phyloP scores from a whole-genome alignment of 352 stramenopile genomes.

The Albugo laibachii region DNA sequence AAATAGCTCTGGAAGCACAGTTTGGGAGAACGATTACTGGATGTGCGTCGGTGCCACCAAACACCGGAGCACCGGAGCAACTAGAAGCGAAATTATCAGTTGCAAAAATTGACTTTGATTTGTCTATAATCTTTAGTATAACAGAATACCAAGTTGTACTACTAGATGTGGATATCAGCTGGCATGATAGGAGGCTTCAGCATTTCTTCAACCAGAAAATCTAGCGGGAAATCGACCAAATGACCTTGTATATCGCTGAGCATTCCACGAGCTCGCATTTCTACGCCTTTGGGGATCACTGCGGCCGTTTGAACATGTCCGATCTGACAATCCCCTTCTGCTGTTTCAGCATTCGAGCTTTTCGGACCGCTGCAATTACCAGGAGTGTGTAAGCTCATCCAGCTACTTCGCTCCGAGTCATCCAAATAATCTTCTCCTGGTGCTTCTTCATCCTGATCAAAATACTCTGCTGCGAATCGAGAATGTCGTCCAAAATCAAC shows the following conservation, averaged over 20 bases:
- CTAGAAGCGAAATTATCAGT: neutral
- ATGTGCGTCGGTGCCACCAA: constrained; percentile 57
- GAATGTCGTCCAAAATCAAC: constrained; percentile 54
- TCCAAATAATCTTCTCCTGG: constrained; percentile 8
- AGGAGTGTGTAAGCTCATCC: neutral
- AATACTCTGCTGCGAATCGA: constrained; percentile 61
- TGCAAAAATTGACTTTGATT: neutral
- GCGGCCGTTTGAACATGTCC: constrained; percentile 65
- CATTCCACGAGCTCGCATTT: constrained; percentile 41
- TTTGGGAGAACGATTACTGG: constrained; percentile 70
- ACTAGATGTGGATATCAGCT: constrained; percentile 72
- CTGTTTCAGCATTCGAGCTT: no score
- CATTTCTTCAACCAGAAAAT: constrained; percentile 72
- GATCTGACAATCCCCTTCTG: constrained; percentile 42
- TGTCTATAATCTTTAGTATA: neutral
- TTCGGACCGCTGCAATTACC: no score
- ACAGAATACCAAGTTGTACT: neutral
- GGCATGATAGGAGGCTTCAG: constrained; percentile 68
- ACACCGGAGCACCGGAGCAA: neutral
- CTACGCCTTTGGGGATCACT: constrained; percentile 57
- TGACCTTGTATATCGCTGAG: constrained; percentile 69
- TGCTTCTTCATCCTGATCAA: constrained; percentile 19
- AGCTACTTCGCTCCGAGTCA: constrained; percentile 19
- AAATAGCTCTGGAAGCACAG: constrained; percentile 27
- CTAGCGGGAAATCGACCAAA: constrained; percentile 65